Evolutionary conservation across 176 grass and related monocot species (phyloP).

Genomic region (Puya raimondii): DNA sequence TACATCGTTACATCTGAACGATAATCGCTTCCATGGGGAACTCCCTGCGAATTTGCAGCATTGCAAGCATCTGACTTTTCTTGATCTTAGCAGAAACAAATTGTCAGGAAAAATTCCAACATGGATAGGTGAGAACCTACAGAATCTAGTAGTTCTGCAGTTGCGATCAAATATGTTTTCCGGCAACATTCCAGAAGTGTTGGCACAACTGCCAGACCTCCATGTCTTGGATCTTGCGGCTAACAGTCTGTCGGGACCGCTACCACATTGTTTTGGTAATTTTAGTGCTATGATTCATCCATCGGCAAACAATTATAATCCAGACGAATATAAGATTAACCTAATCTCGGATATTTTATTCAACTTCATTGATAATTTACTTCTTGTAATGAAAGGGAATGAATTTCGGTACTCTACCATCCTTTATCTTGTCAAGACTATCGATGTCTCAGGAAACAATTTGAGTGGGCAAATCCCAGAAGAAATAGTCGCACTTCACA

Average conservation of each 20-base stretch:
- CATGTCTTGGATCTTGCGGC: conserved; percentile 17
- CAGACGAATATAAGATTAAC: too few species aligned
- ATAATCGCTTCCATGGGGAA: conserved; percentile 6
- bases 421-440: neutral
- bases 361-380: neutral
- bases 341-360: too few species aligned
- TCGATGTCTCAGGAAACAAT: conserved; percentile 11
- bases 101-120: conserved; percentile 24
- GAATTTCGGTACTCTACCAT: neutral
- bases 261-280: too few species aligned
- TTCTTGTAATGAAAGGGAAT: neutral
- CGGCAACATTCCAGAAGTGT: conserved; percentile 5
- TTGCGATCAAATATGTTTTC: conserved; percentile 15
- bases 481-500: conserved; percentile 1
- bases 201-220: conserved; percentile 5
- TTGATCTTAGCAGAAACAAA: conserved; percentile 10
- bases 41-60: conserved; percentile 9
- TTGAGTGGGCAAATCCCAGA: conserved; percentile 20
- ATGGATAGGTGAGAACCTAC: conserved; percentile 19
- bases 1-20: neutral
- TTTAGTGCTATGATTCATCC: too few species aligned
- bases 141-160: conserved; percentile 10
- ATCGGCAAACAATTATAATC: too few species aligned
- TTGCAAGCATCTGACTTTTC: conserved; percentile 1
- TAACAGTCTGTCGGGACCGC: neutral